These are phyloP conservation scores for Talaromyces marneffei DNA, from an alignment of 2,329 filamentous ascomycete genomes.

Conservation along the genomic window DNA sequence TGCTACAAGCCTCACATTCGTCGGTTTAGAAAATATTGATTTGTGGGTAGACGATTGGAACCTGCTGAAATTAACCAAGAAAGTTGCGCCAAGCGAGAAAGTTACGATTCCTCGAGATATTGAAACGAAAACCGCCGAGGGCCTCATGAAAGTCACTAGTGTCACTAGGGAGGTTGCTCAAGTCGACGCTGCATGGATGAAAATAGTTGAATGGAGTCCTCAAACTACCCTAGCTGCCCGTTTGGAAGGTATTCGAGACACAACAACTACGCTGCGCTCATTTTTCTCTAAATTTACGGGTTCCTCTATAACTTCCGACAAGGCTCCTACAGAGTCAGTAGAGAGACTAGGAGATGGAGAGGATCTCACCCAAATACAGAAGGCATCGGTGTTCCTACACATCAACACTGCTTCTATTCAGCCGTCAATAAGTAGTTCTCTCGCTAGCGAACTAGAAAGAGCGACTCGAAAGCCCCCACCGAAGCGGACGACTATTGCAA, in stretches of 20 bases:
- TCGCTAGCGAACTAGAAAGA: slow-evolving; percentile 81
- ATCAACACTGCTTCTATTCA: slow-evolving; percentile 78
- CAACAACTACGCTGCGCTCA: slow-evolving; percentile 60
- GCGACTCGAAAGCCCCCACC: slow-evolving; percentile 97
- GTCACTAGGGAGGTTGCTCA: slow-evolving; percentile 83
- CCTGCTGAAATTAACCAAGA: slow-evolving; percentile 73
- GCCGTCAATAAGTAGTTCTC: slow-evolving; percentile 65
- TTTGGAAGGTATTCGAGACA: slow-evolving; percentile 36
- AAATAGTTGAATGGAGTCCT: slow-evolving; percentile 76
- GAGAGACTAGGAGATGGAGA: slow-evolving; percentile 60
- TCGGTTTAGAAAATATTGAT: slow-evolving; percentile 79
- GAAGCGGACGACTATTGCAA: slow-evolving; percentile 75
- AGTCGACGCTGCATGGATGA: slow-evolving; percentile 87
- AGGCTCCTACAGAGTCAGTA: slow-evolving; percentile 44
- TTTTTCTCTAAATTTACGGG: slow-evolving; percentile 77
- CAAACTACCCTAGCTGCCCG: slow-evolving; percentile 39
- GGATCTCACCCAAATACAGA: slow-evolving; percentile 64
- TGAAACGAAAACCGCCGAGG: slow-evolving; percentile 75
- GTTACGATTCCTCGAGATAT: slow-evolving; percentile 72
- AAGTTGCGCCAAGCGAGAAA: slow-evolving; percentile 68
- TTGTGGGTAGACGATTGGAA: slow-evolving; percentile 86
- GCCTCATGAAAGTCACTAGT: slow-evolving; percentile 77
- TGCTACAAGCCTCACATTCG: slow-evolving; percentile 91
- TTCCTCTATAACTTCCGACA: slow-evolving; percentile 47
- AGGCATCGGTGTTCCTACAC: slow-evolving; percentile 78